phyloP scores from a whole-genome alignment of 495 filamentous ascomycete species.

The Tirmania nivea region DNA sequence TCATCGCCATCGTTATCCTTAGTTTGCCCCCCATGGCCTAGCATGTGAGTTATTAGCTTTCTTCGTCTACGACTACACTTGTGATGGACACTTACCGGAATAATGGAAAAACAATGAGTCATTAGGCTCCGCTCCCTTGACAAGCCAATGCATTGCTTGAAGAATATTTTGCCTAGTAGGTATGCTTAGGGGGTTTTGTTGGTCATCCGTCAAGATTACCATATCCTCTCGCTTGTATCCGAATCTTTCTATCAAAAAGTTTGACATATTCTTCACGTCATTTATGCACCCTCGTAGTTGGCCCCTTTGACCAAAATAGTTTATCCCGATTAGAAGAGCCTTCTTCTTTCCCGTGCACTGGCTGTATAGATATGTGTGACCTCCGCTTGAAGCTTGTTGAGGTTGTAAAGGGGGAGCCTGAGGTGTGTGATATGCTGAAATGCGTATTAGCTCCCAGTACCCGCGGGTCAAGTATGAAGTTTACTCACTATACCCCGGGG shows the following conservation, averaged over 20 bases:
- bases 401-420: background rate
- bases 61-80: constrained; percentile 1
- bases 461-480: too few species aligned
- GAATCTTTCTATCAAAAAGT: constrained; percentile 74
- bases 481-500: too few species aligned
- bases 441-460: too few species aligned
- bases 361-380: constrained; percentile 58
- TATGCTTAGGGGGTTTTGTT: constrained; percentile 91
- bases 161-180: constrained; percentile 92
- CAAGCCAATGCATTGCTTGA: constrained; percentile 94
- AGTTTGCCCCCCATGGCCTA: constrained; percentile 93
- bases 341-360: constrained; percentile 78
- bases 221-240: constrained; percentile 92
- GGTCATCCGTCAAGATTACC: constrained; percentile 93
- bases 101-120: constrained; percentile 98
- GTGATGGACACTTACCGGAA: constrained; percentile 41
- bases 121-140: constrained; percentile 82
- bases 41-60: constrained; percentile 2
- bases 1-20: constrained; percentile 55
- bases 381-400: background rate
- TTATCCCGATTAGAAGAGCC: constrained; percentile 88
- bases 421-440: background rate
- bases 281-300: constrained; percentile 93
- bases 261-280: constrained; percentile 93
- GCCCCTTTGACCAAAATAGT: constrained; percentile 86